Conservation (phyloP, 2,329 filamentous ascomycete genomes). For the Colletotrichum truncatum region DNA sequence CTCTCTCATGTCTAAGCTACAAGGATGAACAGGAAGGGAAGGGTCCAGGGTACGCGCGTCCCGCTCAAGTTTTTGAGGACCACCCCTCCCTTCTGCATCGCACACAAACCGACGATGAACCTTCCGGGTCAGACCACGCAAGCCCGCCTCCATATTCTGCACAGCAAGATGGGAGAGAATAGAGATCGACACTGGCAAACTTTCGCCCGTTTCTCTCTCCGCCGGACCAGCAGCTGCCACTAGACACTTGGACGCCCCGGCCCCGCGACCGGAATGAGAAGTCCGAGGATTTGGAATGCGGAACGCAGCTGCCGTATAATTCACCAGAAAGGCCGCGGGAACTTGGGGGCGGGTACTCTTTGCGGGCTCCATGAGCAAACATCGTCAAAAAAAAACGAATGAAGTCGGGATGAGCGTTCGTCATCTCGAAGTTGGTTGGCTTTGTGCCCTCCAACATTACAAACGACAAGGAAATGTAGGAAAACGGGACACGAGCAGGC, state of each 20-base stretch:
- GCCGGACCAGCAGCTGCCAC: not conserved
- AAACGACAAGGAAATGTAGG: slow-evolving; percentile 11
- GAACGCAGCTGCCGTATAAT: slow-evolving; percentile 6
- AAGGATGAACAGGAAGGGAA: slow-evolving; percentile 21
- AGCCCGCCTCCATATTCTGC: slow-evolving; percentile 1
- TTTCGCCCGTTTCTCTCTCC: not conserved
- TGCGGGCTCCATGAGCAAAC: not conserved
- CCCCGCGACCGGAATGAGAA: not conserved
- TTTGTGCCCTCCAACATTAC: slow-evolving; percentile 14
- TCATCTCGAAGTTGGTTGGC: slow-evolving; percentile 14
- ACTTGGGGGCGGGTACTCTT: slow-evolving; percentile 15
- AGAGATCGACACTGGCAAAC: slow-evolving; percentile 1
- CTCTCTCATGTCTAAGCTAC: slow-evolving; percentile 31
- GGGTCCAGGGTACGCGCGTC: slow-evolving; percentile 29
- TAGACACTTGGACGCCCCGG: not conserved
- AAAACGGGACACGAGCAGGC: slow-evolving; percentile 15
- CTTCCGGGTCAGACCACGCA: slow-evolving; percentile 27
- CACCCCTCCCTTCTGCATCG: not conserved
- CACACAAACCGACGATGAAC: slow-evolving; percentile 7
- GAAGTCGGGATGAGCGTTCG: slow-evolving; percentile 2
- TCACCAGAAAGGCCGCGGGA: not conserved
- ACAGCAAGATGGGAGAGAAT: not conserved
- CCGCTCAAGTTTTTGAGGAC: slow-evolving; percentile 2
- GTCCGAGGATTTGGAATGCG: not conserved
- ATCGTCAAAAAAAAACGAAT: not conserved